Conservation (phyloP, 148 eudicot species). For the Amaranthus cruentus region DNA sequence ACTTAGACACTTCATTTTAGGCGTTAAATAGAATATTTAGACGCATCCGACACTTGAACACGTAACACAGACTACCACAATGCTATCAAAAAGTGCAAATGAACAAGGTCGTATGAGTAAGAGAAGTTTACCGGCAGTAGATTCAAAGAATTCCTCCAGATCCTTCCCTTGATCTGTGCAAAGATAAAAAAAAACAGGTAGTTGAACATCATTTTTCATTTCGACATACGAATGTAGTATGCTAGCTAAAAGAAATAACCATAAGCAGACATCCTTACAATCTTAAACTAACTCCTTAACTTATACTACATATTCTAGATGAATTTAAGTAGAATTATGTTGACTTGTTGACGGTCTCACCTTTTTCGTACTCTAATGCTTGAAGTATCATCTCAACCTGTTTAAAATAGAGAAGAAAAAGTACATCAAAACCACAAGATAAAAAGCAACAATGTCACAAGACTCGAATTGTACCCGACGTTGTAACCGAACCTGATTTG, state of each 20-base stretch:
- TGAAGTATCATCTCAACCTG: slow-evolving; percentile 99
- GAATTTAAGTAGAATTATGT: neutral
- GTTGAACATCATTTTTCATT: neutral
- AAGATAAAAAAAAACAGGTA: slow-evolving; percentile 18
- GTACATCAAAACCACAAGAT: neutral
- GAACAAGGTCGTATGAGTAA: neutral
- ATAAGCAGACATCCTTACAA: neutral
- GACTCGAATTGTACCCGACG: neutral
- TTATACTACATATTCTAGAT: too few relatives aligned
- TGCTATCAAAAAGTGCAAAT: neutral
- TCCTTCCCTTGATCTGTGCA: slow-evolving; percentile 81
- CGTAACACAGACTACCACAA: neutral
- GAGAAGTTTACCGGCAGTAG: slow-evolving; percentile 69
- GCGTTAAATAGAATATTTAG: too few relatives aligned
- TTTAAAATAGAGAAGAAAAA: slow-evolving; percentile 13
- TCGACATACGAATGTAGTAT: neutral
- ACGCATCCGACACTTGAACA: neutral
- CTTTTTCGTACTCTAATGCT: slow-evolving; percentile 95
- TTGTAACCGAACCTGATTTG: neutral
- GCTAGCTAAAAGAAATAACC: neutral
- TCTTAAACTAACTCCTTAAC: neutral
- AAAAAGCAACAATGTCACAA: neutral
- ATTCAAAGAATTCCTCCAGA: slow-evolving; percentile 89
- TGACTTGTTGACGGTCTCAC: slow-evolving; percentile 28
- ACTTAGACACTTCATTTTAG: too few relatives aligned